Evolutionary conservation across 2,329 filamentous ascomycete species (phyloP), one percentile per base, ranked within the genome.

Genomic region (Aspergillus melleus): DNA sequence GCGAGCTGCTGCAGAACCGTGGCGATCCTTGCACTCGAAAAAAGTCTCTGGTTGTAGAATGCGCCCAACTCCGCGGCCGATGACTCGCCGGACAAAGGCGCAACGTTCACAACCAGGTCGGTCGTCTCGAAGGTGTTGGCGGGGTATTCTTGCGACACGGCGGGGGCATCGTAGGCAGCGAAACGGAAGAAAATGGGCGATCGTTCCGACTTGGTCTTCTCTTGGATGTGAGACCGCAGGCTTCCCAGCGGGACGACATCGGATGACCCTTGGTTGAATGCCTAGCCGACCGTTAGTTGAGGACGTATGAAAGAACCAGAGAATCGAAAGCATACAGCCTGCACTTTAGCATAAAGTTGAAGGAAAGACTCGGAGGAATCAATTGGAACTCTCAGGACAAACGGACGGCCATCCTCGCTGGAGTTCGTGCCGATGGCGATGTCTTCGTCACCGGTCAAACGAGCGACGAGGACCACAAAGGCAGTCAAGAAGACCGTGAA

Each of bases 391-490:
- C 79, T 73, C 16, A 81, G 65, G 58, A 81, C 78, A 60, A 81
- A 80, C 49, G 78, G 75, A 49, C 77, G 76, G 30, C 77, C 78
- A 64, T 79, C 77, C 49, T 77, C 75, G 10, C 69, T 72, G 12
- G 72, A 70, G 59, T 76, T 80, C 49, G 79, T 80, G 39, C 77
- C 79, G 57, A 81, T 70, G 36, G 78, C 77, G 61, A 81, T 80
- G 64, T 81, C 79, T 62, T 81, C 80, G 60, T 81, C 79, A 19
- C 79, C 80, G 14, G 79, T 81, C 64, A 81, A 68, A 60, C 79
- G 76, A 61, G 75, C 75, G 22, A 79, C 77, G 49, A 81, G 69
- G 53, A 79, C 70, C 2, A 79, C 70, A 51, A 79, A 78, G 20
- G 79, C 77, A 22, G 79, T 74, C 60, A 81, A 65, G 51, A 81